Percentiles rank a stretch among this genome's conserved stretches.
Evolutionary conservation across 2,329 filamentous ascomycete genomes (phyloP).

Genomic region (Paecilomyces fulvus): DNA sequence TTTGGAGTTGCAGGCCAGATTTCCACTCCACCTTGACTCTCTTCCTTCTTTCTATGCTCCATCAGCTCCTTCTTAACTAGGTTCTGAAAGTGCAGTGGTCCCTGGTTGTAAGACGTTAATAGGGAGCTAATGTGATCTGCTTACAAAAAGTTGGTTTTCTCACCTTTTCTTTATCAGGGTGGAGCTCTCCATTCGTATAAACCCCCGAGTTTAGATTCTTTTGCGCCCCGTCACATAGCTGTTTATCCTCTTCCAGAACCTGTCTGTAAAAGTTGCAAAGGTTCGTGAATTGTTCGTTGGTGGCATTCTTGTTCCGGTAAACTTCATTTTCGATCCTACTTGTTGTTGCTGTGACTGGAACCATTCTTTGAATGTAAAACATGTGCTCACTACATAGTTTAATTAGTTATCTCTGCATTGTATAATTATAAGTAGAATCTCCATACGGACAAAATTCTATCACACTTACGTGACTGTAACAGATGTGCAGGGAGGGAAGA

Average conservation of each 20-base stretch:
- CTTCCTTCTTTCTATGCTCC: conserved; percentile 1
- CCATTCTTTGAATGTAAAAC: conserved; percentile 56
- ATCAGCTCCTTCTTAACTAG: not conserved
- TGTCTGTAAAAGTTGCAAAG: conserved; percentile 54
- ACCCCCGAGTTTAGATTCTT: conserved; percentile 52
- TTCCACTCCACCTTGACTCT: conserved; percentile 1
- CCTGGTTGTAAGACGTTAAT: conserved; percentile 8
- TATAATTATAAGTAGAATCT: no score
- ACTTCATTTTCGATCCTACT: conserved; percentile 55
- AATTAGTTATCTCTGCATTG: no score
- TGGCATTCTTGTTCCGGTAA: conserved; percentile 52
- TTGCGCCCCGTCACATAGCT: conserved; percentile 51
- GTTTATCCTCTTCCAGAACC: conserved; percentile 57
- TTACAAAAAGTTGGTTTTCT: no score
- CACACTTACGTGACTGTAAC: no score
- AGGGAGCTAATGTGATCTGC: no score
- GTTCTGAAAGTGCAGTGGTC: conserved; percentile 11
- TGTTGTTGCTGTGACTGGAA: conserved; percentile 45
- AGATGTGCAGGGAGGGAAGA: no score
- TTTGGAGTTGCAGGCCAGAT: conserved; percentile 2
- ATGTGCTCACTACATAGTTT: conserved; percentile 26
- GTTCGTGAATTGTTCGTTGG: conserved; percentile 48
- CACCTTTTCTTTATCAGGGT: conserved; percentile 48
- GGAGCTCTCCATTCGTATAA: conserved; percentile 53
- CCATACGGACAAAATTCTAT: no score